Percentiles rank a stretch among this genome's conserved stretches.
These are phyloP conservation scores for Ceratobasidium sp. DNA, from an alignment of 1,284 basidiomycete genomes.

Conservation along the genomic window DNA sequence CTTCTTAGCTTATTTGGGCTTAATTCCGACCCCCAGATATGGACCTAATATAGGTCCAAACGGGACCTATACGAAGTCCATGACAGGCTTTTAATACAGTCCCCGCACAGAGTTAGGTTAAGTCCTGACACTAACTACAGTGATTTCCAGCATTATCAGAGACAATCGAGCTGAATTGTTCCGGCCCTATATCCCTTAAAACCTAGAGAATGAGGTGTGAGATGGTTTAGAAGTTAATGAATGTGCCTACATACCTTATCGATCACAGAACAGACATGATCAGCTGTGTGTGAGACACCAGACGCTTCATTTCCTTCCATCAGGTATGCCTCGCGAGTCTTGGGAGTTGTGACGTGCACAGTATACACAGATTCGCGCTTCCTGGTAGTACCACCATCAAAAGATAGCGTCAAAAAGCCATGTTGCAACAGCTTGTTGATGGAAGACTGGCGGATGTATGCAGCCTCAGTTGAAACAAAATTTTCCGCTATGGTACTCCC, in stretches of 20 bases:
- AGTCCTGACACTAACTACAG: too few species aligned
- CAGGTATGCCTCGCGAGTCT: slow-evolving; percentile 45
- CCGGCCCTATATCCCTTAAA: slow-evolving; percentile 51
- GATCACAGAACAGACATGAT: slow-evolving; percentile 12
- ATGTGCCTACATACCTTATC: slow-evolving; percentile 23
- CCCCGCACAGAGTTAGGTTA: too few species aligned
- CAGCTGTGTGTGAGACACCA: slow-evolving; percentile 33
- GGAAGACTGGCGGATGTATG: slow-evolving; percentile 14
- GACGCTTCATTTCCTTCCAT: slow-evolving; percentile 50
- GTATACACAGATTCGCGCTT: slow-evolving; percentile 51
- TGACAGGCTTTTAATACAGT: too few species aligned
- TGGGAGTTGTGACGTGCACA: slow-evolving; percentile 50
- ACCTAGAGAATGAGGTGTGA: slow-evolving; percentile 50
- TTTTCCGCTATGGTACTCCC: slow-evolving; percentile 7
- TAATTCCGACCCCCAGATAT: too few species aligned
- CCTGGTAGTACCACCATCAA: slow-evolving; percentile 49
- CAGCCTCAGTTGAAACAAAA: slow-evolving; percentile 28
- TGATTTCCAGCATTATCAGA: slow-evolving; percentile 56
- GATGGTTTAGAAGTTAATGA: slow-evolving; percentile 32
- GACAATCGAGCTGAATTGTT: slow-evolving; percentile 50
- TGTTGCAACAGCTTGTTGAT: slow-evolving; percentile 25
- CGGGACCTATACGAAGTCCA: too few species aligned
- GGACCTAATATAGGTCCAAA: too few species aligned
- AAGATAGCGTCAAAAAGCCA: slow-evolving; percentile 47
- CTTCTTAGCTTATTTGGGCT: too few species aligned